Base-by-base conservation (phyloP, 2,329 filamentous ascomycete genomes). In the Sclerotiophoma versabilis region DNA sequence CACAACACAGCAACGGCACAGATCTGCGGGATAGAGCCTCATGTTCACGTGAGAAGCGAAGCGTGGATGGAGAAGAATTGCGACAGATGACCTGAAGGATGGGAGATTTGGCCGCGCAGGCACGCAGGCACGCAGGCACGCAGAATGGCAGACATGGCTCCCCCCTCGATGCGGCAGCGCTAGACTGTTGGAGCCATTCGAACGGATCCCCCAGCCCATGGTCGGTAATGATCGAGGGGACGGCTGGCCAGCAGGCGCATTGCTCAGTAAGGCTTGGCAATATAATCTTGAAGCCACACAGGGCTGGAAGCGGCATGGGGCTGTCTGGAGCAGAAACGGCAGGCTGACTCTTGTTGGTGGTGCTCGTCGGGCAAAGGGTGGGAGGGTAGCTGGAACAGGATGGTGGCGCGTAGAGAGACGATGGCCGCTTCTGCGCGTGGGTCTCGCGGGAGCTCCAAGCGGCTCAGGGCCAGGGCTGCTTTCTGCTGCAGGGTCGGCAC, bases 241-340 rank as follows among this genome's bases (percentile, higher is more conserved):
- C 8, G 15, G 27, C 26, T 44, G 41, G 51, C 39, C 39, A 30
- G 51, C 33, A 32, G 51, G 33, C 23, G 39, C 39, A 15, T 34
- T 38, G 32, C 25, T 49, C 44, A 33, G 29, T 34, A 30, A 14
- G 8, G 27, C 51, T 54, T 54, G 51, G 51, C 51, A 54, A 49
- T 54, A 54, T 17, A 49, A 8, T 12, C 8, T 25, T 14, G 32
- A 49, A 54, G 51, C 45, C 51, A 54, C 38, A 27, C 33, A 44
- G 15, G 39, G 51, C 51, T 49, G 27, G 41, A 49, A 54, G 34
- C 34, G 41, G 39, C 51, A 49, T 44, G 51, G 48, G 14, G 32
- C 22, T 26, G 44, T 27, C 22, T 34, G 27, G 51, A 20, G 38
- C 30, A 29, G 44, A 34, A 39, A 39, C 44, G 39, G 30, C 44